Evolutionary conservation across 2,329 filamentous ascomycete genomes (phyloP).

Genomic region (Pochonia chlamydosporia): DNA sequence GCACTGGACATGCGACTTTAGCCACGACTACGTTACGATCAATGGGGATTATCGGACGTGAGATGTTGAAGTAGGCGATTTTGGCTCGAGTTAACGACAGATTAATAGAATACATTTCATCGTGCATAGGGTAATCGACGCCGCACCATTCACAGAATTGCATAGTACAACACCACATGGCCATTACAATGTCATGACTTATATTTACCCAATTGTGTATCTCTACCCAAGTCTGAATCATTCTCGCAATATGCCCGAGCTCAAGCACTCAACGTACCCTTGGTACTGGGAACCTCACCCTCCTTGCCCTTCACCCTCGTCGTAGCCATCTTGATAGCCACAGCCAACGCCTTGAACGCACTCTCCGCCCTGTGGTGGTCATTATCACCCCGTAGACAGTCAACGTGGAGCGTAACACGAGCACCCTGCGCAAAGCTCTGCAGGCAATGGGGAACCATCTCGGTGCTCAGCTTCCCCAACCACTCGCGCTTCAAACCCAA

Average conservation of each 20-base stretch:
- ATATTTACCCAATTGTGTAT: no score
- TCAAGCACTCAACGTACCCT: slow-evolving; percentile 73
- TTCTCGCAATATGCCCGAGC: no score
- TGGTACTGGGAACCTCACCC: slow-evolving; percentile 92
- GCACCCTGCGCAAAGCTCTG: slow-evolving; percentile 90
- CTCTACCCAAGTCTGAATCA: no score
- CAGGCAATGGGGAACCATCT: slow-evolving; percentile 96
- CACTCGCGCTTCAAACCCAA: slow-evolving; percentile 84
- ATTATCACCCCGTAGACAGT: slow-evolving; percentile 84
- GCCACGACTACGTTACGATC: slow-evolving; percentile 70
- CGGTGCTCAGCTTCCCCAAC: slow-evolving; percentile 85
- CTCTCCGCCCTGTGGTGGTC: slow-evolving; percentile 96
- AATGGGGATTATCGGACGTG: slow-evolving; percentile 64
- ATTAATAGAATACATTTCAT: background rate
- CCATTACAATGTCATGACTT: no score
- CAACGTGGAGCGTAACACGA: slow-evolving; percentile 89
- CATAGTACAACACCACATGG: no score
- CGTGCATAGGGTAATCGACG: no score
- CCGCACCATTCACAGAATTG: no score
- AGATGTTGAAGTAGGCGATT: no score
- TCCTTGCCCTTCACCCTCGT: slow-evolving; percentile 71
- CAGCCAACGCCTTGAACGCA: slow-evolving; percentile 92
- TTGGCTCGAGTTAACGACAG: no score
- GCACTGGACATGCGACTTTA: slow-evolving; percentile 85
- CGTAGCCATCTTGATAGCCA: slow-evolving; percentile 76